Base-by-base conservation (phyloP, 805 yeast genomes). In the Phaffomyces opuntiae region DNA sequence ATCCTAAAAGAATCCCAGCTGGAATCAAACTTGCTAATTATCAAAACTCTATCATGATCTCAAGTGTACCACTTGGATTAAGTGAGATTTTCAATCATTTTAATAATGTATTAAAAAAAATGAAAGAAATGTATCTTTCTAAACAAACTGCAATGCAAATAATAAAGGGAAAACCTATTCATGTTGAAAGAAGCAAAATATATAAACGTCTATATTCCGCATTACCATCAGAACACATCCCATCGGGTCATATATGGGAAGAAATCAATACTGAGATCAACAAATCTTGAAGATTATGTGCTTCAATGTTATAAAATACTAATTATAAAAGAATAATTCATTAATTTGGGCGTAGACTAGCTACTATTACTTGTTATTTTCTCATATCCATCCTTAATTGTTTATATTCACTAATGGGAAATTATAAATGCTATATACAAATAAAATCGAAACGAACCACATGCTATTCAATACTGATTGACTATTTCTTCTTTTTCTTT, bases 1-100 rank as follows among this genome's bases (percentile, higher is more conserved):
- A 90, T 59, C 80, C 88, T 9, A 79, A 76, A 44, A 69, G 87
- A 45, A 61, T 81, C 9, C 87, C 86, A 0, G 81, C 82, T 9
- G 85, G 85, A 0, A 61, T 81, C n/a, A 54, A 54, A 13, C 57
- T 72, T 36, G 31, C 33, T 9, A 29, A 45, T n/a, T 34, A 46
- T 33, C 25, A 45, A 36, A 47, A 54, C 9, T 53, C 56, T 21
- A 54, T 70, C 13, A 54, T 50, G 35, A 53, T 80, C 9, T 46
- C 56, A 31, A 74, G 73, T 41, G 68, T 70, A 25, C 79, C 84
- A 1, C 52, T 81, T 42, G 62, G 67, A 3, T 48, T 74, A 12
- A 38, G 49, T 1, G 61, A 65, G 27, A 74, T 80, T 62, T 78
- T 80, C 54, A 61, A 63, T 38, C 81, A 78, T 31, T 80, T 69